Conservation (phyloP, 73 alveolate species). For the Paramecium tetraurelia region DNA sequence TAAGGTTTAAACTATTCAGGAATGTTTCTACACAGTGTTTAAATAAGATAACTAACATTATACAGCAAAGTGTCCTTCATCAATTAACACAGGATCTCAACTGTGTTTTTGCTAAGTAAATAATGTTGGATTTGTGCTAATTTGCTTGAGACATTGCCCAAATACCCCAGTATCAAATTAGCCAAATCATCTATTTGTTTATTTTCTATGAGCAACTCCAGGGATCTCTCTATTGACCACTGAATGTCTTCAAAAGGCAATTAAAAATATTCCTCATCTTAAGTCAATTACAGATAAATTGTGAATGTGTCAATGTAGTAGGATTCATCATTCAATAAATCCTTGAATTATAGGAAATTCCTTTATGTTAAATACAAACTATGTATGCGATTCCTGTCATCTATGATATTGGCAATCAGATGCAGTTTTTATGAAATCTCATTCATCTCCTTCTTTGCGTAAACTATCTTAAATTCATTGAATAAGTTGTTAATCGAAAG, state of each 20-base stretch:
- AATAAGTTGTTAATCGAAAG: neutral
- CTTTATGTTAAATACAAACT: slow-evolving; percentile 25
- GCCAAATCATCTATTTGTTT: neutral
- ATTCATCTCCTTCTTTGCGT: neutral
- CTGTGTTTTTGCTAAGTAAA: neutral
- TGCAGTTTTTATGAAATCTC: neutral
- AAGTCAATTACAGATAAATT: neutral
- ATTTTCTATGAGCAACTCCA: neutral
- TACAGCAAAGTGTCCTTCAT: neutral
- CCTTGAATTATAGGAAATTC: slow-evolving; percentile 7
- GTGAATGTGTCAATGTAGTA: slow-evolving; percentile 4
- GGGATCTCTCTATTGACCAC: neutral
- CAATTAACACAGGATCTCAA: neutral
- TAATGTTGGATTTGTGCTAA: neutral
- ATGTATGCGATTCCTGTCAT: neutral
- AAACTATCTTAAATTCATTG: neutral
- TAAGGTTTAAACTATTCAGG: slow-evolving; percentile 2
- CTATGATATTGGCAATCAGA: neutral
- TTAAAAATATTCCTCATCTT: slow-evolving; percentile 28
- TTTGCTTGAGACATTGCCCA: slow-evolving; percentile 15
- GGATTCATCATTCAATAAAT: neutral
- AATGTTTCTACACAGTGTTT: neutral
- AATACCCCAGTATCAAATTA: slow-evolving; percentile 20
- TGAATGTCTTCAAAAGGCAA: neutral
- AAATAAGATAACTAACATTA: neutral